Evolutionary conservation across 768 basidiomycete genomes (phyloP).

Genomic region (Tephrocybe sp.): DNA sequence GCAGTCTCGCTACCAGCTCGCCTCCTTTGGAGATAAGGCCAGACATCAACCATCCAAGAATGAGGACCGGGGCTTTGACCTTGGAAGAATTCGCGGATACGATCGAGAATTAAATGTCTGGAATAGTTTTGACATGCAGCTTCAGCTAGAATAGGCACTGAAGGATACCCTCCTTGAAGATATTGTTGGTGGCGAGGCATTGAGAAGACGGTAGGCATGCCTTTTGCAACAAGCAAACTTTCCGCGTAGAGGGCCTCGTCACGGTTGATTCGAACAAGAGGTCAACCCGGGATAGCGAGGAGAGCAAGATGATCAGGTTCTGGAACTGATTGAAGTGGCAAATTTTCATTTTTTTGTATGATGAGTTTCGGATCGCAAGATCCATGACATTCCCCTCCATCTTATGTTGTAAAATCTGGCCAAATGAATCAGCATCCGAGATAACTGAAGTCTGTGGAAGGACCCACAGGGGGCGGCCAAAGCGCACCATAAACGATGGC

Average conservation of each 20-base stretch:
- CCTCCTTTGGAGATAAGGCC: slow-evolving; percentile 4
- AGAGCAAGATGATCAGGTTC: background rate
- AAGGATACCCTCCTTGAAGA: background rate
- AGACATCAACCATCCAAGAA: background rate
- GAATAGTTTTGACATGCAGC: background rate
- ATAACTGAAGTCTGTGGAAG: too few relatives aligned
- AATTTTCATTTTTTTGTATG: too few relatives aligned
- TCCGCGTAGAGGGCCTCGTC: slow-evolving; percentile 1
- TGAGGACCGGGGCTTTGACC: background rate
- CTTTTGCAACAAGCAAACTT: background rate
- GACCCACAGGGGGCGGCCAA: too few relatives aligned
- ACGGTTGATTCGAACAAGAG: slow-evolving; percentile 2
- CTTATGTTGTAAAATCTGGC: too few relatives aligned
- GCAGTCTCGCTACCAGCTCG: slow-evolving; percentile 3
- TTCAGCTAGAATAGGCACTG: slow-evolving; percentile 2
- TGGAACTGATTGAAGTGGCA: too few relatives aligned
- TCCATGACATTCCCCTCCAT: too few relatives aligned
- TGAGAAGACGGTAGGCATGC: slow-evolving; percentile 2
- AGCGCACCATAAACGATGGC: too few relatives aligned
- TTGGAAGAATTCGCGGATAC: background rate
- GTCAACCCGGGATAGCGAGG: background rate
- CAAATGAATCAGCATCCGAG: too few relatives aligned
- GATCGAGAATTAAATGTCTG: background rate
- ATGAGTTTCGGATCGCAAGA: too few relatives aligned
- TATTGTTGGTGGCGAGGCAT: slow-evolving; percentile 1